Base-by-base conservation (phyloP, 192 early-diverging fungal genomes). In the Chytriomyces confervae region DNA sequence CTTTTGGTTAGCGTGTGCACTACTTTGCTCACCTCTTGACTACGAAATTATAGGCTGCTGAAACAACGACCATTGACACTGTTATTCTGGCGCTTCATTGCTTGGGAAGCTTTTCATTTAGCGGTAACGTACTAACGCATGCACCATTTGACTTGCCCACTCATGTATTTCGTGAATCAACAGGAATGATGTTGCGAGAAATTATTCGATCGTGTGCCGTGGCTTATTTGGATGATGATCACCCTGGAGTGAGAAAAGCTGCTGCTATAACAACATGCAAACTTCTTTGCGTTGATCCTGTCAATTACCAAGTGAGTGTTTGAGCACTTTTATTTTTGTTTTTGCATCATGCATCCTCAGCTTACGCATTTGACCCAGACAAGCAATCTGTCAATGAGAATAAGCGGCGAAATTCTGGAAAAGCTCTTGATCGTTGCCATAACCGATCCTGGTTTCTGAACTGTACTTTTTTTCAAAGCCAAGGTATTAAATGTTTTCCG, bases 191-290 rank as follows among this genome's bases (percentile, higher is more conserved):
- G 46, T 84, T 98, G 29, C 93, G 94, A 71, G 95, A 96, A 77
- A 92, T 97, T 80, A 93, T 97, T n/a, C 85, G 91, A 45, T 94
- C 96, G 64, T 93, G 88, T 65, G 92, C 95, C 18, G 86, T 95
- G 23, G 85, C 88, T 5, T 98, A 96, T 69, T 80, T 96, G 24
- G 92, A 93, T 43, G 91, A 95, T 71, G 92, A 93, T 76, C 88
- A 89, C 23, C 66, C 89, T 0, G 92, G 91, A 45, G 90, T 98
- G 29, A 84, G 96, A 63, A 93, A 91, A 70, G 92, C 93, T 11
- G 96, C 96, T 7, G 93, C 95, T 9, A 82, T 94, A 9, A 95
- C 95, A 11, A 93, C 93, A 49, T 94, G 93, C 75, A 91, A 93
- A 62, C 80, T 98, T 0, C 87, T 98, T 61, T 88, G 90, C 9